phyloP scores from a whole-genome alignment of 169 alveolate genomes.

The Prorocentrum cordatum region DNA sequence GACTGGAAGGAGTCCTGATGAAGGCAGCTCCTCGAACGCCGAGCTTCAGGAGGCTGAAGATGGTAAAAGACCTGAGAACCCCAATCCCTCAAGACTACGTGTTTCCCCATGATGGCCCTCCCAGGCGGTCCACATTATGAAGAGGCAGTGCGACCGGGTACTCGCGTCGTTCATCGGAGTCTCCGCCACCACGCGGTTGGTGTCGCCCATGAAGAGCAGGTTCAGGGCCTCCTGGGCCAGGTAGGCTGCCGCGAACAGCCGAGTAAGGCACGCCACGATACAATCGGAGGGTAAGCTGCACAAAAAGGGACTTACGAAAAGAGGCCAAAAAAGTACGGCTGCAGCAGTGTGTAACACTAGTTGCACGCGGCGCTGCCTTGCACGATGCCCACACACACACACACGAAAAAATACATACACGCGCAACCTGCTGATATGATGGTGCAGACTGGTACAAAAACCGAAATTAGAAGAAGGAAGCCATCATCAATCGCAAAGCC shows the following conservation, averaged over 20 bases:
- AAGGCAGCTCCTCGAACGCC: too few species aligned
- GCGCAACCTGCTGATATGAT: too few species aligned
- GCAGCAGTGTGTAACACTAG: too few species aligned
- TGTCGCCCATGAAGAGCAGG: slow-evolving; percentile 87
- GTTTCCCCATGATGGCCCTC: too few species aligned
- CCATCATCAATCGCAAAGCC: too few species aligned
- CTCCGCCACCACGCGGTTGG: slow-evolving; percentile 89
- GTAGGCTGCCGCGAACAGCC: neutral
- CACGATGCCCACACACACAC: neutral
- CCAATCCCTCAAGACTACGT: too few species aligned
- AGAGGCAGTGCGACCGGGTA: slow-evolving; percentile 91
- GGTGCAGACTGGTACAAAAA: too few species aligned
- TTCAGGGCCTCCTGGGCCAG: slow-evolving; percentile 80
- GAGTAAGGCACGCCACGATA: too few species aligned
- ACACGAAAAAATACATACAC: neutral
- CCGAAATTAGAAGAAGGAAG: neutral
- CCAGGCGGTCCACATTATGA: slow-evolving; percentile 87
- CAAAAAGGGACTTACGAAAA: neutral
- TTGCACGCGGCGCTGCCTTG: too few species aligned
- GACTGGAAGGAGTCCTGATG: too few species aligned
- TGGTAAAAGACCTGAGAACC: too few species aligned
- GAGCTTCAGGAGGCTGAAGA: too few species aligned
- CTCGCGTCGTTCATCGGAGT: slow-evolving; percentile 92
- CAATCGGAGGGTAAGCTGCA: neutral
- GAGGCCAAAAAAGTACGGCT: neutral